Percentiles rank a stretch among this genome's conserved stretches.
Evolutionary conservation across 2,329 filamentous ascomycete genomes (phyloP).

Genomic region (Colletotrichum paranaense): DNA sequence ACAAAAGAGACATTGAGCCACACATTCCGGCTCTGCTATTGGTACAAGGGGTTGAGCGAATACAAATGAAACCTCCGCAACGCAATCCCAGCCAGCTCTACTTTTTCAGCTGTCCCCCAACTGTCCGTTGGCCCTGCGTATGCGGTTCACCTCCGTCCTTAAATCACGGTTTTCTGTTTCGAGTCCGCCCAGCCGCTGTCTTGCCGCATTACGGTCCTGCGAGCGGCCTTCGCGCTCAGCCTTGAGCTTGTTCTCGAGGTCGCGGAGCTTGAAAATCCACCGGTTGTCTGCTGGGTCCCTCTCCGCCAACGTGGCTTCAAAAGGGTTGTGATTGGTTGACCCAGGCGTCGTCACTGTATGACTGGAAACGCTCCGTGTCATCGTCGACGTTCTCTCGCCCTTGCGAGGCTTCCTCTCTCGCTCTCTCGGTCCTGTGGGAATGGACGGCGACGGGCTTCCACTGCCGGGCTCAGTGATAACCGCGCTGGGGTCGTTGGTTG

Average conservation of each 20-base stretch:
- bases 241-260: slow-evolving; percentile 89
- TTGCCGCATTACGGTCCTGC: slow-evolving; percentile 84
- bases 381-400: slow-evolving; percentile 39
- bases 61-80: not conserved
- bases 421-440: slow-evolving; percentile 66
- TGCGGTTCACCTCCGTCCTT: slow-evolving; percentile 67
- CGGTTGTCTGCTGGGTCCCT: slow-evolving; percentile 69
- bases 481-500: slow-evolving; percentile 50
- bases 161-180: slow-evolving; percentile 79
- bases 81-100: not conserved
- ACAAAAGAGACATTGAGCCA: slow-evolving; percentile 6
- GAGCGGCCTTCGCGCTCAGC: slow-evolving; percentile 88
- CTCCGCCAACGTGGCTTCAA: slow-evolving; percentile 42
- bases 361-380: slow-evolving; percentile 44
- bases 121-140: slow-evolving; percentile 31
- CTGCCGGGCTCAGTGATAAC: slow-evolving; percentile 46
- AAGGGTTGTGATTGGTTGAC: slow-evolving; percentile 29
- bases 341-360: slow-evolving; percentile 28
- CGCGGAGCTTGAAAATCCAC: slow-evolving; percentile 87
- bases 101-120: slow-evolving; percentile 2
- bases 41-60: slow-evolving; percentile 18
- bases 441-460: slow-evolving; percentile 64
- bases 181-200: slow-evolving; percentile 82
- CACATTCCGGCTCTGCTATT: not conserved
- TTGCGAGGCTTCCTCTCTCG: slow-evolving; percentile 40